phyloP scores from a whole-genome alignment of 2,329 filamentous ascomycete genomes.

The Nothomitra cinnamomea region DNA sequence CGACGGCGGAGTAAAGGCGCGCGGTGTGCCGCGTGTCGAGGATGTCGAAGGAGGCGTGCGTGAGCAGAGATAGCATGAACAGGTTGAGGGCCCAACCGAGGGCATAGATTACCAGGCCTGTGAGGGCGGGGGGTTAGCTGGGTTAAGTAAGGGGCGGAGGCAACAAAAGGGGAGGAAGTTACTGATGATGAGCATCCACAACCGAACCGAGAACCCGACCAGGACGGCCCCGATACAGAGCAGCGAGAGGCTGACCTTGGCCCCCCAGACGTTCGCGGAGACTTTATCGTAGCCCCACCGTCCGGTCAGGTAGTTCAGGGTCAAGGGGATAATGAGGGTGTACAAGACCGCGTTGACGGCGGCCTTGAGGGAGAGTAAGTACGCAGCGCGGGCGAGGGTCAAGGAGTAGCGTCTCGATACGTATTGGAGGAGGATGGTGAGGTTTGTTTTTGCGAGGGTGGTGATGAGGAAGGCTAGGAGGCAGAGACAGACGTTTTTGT shows the following conservation, averaged over 20 bases:
- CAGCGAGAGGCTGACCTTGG: not conserved
- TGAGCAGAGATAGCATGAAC: conserved; percentile 1
- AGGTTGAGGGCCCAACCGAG: not conserved
- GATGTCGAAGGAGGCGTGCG: not conserved
- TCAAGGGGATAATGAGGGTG: not conserved
- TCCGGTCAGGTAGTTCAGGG: not conserved
- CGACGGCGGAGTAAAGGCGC: not conserved
- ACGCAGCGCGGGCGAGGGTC: not conserved
- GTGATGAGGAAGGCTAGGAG: not conserved
- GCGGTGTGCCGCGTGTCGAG: not conserved
- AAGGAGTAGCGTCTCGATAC: not conserved
- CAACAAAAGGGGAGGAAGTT: not conserved
- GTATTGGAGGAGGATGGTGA: not conserved
- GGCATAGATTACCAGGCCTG: not conserved
- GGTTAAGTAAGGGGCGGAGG: not conserved
- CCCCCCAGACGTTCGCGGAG: not conserved
- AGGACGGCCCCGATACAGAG: not conserved
- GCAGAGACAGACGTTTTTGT: not conserved
- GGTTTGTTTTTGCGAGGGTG: not conserved
- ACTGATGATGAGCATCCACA: conserved; percentile 1
- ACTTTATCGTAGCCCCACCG: not conserved
- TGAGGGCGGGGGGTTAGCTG: not conserved
- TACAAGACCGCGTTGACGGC: not conserved
- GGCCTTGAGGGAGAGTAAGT: not conserved
- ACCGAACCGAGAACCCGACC: not conserved